Conservation (phyloP, 768 basidiomycete species). For the Suillus ampliporus region DNA sequence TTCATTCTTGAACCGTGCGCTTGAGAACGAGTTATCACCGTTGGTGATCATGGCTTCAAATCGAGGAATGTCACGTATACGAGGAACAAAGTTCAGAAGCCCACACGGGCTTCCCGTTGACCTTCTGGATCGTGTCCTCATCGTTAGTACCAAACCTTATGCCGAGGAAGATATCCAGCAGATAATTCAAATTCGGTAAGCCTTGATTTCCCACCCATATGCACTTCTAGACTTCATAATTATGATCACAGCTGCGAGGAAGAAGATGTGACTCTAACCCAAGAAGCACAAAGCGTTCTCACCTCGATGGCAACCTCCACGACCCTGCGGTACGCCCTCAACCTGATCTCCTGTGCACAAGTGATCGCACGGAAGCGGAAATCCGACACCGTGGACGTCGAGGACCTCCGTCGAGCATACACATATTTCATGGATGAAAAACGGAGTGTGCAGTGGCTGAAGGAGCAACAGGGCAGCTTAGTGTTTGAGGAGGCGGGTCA, state of each 20-base stretch:
- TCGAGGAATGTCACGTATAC: conserved; percentile 91
- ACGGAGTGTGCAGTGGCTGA: conserved; percentile 89
- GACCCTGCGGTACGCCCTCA: conserved; percentile 91
- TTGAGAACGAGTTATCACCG: conserved; percentile 92
- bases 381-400: conserved; percentile 77
- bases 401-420: conserved; percentile 86
- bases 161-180: conserved; percentile 81
- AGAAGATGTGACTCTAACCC: conserved; percentile 87
- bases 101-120: conserved; percentile 97
- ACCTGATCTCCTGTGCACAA: conserved; percentile 92
- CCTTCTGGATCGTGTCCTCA: conserved; percentile 92
- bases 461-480: conserved; percentile 77
- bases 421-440: conserved; percentile 93
- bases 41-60: conserved; percentile 99
- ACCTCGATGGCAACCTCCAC: conserved; percentile 90
- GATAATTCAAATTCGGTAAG: conserved; percentile 89
- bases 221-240: conserved; percentile 11
- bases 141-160: conserved; percentile 93
- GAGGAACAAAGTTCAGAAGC: conserved; percentile 92
- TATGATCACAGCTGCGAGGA: conserved; percentile 73
- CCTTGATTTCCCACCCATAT: background rate
- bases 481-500: conserved; percentile 67
- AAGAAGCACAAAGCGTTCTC: conserved; percentile 77
- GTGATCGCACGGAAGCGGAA: conserved; percentile 87
- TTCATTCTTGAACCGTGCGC: conserved; percentile 95